phyloP scores from a whole-genome alignment of 164 flowering plant genomes.

The Dillenia suffruticosa region DNA sequence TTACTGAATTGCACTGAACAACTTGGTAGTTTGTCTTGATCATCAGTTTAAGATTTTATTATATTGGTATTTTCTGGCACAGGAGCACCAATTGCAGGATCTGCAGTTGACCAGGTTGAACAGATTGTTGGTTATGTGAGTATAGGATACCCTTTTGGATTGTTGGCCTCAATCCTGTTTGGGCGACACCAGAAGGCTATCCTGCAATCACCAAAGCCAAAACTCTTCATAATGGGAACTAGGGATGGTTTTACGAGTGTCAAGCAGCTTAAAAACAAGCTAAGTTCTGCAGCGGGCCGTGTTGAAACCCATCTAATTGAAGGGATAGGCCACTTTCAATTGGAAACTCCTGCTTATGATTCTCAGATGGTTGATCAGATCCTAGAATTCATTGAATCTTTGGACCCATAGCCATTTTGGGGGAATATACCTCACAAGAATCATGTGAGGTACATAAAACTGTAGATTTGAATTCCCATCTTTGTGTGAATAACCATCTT shows the following conservation, averaged over 20 bases:
- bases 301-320: slow-evolving; percentile 72
- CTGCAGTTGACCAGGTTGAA: slow-evolving; percentile 76
- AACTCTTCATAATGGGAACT: slow-evolving; percentile 93
- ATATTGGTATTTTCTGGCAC: slow-evolving; percentile 4
- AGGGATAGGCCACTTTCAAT: slow-evolving; percentile 85
- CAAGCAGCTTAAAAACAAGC: slow-evolving; percentile 73
- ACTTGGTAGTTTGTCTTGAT: too few relatives aligned
- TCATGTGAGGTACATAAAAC: too few relatives aligned
- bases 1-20: too few relatives aligned
- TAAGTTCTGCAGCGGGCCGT: slow-evolving; percentile 69
- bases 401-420: slow-evolving; percentile 20
- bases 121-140: slow-evolving; percentile 86
- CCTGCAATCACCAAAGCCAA: slow-evolving; percentile 69
- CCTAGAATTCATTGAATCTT: slow-evolving; percentile 42
- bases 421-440: too few relatives aligned
- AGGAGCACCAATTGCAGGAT: slow-evolving; percentile 97
- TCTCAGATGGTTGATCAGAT: slow-evolving; percentile 72
- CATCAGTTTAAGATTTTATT: too few relatives aligned
- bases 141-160: slow-evolving; percentile 87
- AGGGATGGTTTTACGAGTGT: slow-evolving; percentile 90
- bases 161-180: slow-evolving; percentile 79
- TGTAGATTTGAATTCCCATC: too few relatives aligned
- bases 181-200: slow-evolving; percentile 87
- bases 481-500: background rate
- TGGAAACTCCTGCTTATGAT: slow-evolving; percentile 91